Base-by-base conservation (phyloP, 257 asterid species). In the Eustoma russellianum region DNA sequence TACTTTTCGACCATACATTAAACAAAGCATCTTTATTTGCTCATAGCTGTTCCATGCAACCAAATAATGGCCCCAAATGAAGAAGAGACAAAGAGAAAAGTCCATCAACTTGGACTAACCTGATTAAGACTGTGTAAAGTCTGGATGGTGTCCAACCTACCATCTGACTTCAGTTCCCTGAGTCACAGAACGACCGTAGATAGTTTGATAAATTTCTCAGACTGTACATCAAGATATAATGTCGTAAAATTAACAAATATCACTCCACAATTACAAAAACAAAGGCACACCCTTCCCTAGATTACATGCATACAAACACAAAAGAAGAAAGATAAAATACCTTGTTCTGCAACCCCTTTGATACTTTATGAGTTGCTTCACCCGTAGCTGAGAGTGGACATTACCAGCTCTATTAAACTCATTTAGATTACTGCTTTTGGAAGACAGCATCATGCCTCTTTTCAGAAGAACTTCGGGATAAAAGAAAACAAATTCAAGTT, bases 91-190 rank as follows among this genome's bases (percentile, higher is more conserved):
- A 19, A 19, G 2, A 19, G 28, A 19, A 46, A 33, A 57, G 33
- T 13, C 16, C 18, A 34, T 6, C 2, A 6, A 5, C 16, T 10
- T 41, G 16, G 48, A 17, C 30, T 72, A 87, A 96, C 89, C 82
- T 91, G 80, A 46, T 91, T 65, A 45, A 91, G 75, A 62, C 87
- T 91, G 77, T 87, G 96, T 66, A 91, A 67, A 34, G 85, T 74
- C 69, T 91, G 98, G 83, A 74, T 77, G 9, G 86, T 77, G 50
- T 82, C 94, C 55, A 91, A 95, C 52, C 77, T 79, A 45, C 98
- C 96, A 68, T 84, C 93, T 28, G 98, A 69, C 44, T 75, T 77
- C 76, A 87, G 70, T 50, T 91, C 83, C 70, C 70, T 96, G 77
- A 28, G 75, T 47, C 48, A 87, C 75, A 45, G 95, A 77, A 76